A percentile compares a stretch with the other conserved stretches of the same genome.
Conservation (phyloP, 2,329 filamentous ascomycete genomes). For the Colletotrichum simmondsii region DNA sequence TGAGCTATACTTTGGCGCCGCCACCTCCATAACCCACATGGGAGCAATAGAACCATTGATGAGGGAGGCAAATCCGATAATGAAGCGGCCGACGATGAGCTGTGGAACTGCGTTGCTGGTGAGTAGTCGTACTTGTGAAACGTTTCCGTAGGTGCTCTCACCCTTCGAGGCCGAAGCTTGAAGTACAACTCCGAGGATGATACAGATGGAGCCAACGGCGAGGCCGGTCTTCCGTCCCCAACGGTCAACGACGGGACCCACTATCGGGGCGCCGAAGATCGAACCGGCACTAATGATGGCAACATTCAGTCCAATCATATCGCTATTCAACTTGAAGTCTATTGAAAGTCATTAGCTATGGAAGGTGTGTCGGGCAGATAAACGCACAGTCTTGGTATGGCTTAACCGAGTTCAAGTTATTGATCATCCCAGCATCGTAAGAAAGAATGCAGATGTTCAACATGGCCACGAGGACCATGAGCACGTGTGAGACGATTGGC, state of each 20-base stretch:
- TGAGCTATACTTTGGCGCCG: too few relatives aligned
- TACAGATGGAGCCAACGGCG: constrained; percentile 5
- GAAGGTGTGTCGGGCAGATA: too few relatives aligned
- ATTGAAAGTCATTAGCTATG: too few relatives aligned
- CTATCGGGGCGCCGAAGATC: constrained; percentile 7
- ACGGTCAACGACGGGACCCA: not conserved
- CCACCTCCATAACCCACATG: too few relatives aligned
- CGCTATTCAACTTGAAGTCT: constrained; percentile 15
- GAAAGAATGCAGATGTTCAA: too few relatives aligned
- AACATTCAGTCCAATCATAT: constrained; percentile 6
- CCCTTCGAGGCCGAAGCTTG: constrained; percentile 5
- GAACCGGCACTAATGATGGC: constrained; percentile 15
- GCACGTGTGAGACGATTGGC: too few relatives aligned
- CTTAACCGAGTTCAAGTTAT: too few relatives aligned
- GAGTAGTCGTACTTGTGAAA: too few relatives aligned
- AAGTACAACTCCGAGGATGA: constrained; percentile 4
- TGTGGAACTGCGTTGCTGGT: not conserved
- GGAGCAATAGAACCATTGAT: not conserved
- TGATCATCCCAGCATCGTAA: too few relatives aligned
- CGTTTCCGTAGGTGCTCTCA: not conserved
- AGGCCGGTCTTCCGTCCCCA: constrained; percentile 14
- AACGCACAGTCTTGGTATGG: too few relatives aligned
- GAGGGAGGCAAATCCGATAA: constrained; percentile 5
- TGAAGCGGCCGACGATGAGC: constrained; percentile 5
- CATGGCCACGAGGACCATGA: too few relatives aligned